Conservation (phyloP, 495 filamentous ascomycete genomes). For the Penicillium cataractarum region DNA sequence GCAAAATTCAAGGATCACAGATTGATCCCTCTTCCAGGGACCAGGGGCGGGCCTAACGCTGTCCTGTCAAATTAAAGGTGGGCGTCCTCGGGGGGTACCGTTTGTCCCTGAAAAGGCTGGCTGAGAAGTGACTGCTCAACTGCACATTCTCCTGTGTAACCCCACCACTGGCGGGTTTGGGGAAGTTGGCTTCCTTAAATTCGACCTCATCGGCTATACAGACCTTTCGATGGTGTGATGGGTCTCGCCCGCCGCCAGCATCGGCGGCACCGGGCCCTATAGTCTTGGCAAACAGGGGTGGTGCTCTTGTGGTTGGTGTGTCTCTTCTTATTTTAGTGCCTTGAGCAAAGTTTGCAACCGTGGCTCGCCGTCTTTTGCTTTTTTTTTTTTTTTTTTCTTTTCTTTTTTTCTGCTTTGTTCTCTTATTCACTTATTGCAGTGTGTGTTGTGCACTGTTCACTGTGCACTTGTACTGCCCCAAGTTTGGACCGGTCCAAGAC, state of each 20-base stretch:
- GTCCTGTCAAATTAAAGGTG: constrained; percentile 8
- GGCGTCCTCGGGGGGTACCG: constrained; percentile 20
- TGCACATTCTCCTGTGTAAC: not conserved
- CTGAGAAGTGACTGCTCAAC: constrained; percentile 7
- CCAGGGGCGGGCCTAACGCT: not conserved
- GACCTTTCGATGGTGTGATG: not conserved
- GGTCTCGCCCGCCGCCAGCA: not conserved
- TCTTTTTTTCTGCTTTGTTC: not conserved
- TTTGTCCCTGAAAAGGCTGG: constrained; percentile 15
- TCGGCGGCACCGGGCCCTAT: not conserved
- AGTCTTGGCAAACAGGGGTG: not conserved
- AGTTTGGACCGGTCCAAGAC: not conserved
- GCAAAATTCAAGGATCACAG: not conserved
- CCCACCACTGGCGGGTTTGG: too few relatives aligned
- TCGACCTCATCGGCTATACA: not conserved
- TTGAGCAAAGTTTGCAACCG: not conserved
- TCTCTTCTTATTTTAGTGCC: constrained; percentile 1
- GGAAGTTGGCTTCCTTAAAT: too few relatives aligned
- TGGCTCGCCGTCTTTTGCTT: not conserved
- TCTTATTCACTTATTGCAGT: not conserved
- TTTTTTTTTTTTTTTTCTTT: not conserved
- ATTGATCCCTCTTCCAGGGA: not conserved
- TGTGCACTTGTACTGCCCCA: not conserved
- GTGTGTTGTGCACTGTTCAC: too few relatives aligned
- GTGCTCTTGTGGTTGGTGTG: not conserved